phyloP scores from a whole-genome alignment of 768 basidiomycete species.

The Mycena maculata region DNA sequence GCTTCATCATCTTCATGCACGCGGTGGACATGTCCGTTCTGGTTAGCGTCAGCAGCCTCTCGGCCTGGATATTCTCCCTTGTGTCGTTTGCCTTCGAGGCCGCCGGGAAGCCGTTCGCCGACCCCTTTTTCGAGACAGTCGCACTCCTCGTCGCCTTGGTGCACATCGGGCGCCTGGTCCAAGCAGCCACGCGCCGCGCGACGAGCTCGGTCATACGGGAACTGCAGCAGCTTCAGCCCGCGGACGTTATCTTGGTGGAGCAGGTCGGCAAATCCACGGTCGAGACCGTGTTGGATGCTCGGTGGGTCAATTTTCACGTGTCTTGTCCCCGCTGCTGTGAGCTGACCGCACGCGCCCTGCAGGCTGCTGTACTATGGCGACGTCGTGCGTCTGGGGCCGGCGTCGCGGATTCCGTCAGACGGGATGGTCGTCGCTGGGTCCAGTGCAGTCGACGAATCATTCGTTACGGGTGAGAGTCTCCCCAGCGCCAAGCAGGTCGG shows the following conservation, averaged over 20 bases:
- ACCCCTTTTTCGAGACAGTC: slow-evolving; percentile 57
- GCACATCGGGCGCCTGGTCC: slow-evolving; percentile 52
- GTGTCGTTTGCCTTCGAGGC: slow-evolving; percentile 50
- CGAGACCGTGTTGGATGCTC: slow-evolving; percentile 22
- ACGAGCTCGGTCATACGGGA: slow-evolving; percentile 47
- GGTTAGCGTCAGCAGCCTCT: slow-evolving; percentile 51
- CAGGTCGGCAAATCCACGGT: slow-evolving; percentile 18
- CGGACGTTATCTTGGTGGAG: slow-evolving; percentile 45
- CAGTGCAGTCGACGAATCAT: slow-evolving; percentile 55
- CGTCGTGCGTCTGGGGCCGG: slow-evolving; percentile 47
- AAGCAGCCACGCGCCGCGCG: slow-evolving; percentile 50
- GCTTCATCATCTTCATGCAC: slow-evolving; percentile 49
- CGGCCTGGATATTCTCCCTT: slow-evolving; percentile 55
- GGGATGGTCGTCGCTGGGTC: slow-evolving; percentile 48
- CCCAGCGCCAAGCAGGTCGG: slow-evolving; percentile 51
- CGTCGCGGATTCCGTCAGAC: slow-evolving; percentile 52
- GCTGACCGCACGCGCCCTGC: slow-evolving; percentile 11
- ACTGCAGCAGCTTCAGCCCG: slow-evolving; percentile 48
- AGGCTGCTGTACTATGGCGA: slow-evolving; percentile 51
- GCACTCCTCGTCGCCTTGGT: slow-evolving; percentile 56
- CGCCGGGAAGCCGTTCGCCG: slow-evolving; percentile 43
- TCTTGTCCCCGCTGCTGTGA: neutral
- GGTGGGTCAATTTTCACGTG: slow-evolving; percentile 5
- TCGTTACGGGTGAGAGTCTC: slow-evolving; percentile 55
- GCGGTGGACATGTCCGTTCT: slow-evolving; percentile 54